Evolutionary conservation across 371 early-diverging fungal species (phyloP).

Genomic region (Syncephalis plumigaleata): DNA sequence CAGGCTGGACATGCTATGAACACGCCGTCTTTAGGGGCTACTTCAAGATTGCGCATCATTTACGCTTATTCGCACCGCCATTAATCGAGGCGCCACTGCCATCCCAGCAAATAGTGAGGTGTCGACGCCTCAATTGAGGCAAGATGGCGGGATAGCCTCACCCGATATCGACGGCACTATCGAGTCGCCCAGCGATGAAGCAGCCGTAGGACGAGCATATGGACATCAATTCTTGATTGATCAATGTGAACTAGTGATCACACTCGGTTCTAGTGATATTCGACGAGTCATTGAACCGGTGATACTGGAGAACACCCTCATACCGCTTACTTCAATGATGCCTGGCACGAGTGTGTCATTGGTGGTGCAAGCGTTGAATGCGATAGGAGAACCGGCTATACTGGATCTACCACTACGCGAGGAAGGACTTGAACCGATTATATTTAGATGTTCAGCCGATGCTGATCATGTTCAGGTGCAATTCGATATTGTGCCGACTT

Average conservation of each 20-base stretch:
- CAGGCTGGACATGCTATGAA: conserved; percentile 48
- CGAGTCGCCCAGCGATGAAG: conserved; percentile 1
- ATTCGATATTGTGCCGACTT: conserved; percentile 47
- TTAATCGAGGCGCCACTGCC: conserved; percentile 7
- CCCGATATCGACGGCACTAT: conserved; percentile 4
- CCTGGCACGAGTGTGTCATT: conserved; percentile 28
- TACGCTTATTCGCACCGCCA: conserved; percentile 19
- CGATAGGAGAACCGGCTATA: conserved; percentile 36
- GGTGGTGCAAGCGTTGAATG: conserved; percentile 35
- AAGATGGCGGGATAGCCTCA: neutral
- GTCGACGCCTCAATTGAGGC: neutral
- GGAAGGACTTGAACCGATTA: conserved; percentile 34
- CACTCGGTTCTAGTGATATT: conserved; percentile 45
- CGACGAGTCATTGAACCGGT: conserved; percentile 22
- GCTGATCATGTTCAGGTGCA: conserved; percentile 33
- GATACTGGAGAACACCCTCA: conserved; percentile 13
- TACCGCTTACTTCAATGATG: conserved; percentile 11
- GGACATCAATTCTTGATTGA: conserved; percentile 48
- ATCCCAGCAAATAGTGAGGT: conserved; percentile 1
- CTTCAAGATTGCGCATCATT: conserved; percentile 19
- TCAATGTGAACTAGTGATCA: conserved; percentile 41
- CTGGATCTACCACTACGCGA: conserved; percentile 34
- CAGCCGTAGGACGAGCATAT: conserved; percentile 26
- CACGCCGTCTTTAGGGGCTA: conserved; percentile 47
- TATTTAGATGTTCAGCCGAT: conserved; percentile 23